Conservation (phyloP, 1,284 basidiomycete genomes). For the Naganishia sp. region DNA sequence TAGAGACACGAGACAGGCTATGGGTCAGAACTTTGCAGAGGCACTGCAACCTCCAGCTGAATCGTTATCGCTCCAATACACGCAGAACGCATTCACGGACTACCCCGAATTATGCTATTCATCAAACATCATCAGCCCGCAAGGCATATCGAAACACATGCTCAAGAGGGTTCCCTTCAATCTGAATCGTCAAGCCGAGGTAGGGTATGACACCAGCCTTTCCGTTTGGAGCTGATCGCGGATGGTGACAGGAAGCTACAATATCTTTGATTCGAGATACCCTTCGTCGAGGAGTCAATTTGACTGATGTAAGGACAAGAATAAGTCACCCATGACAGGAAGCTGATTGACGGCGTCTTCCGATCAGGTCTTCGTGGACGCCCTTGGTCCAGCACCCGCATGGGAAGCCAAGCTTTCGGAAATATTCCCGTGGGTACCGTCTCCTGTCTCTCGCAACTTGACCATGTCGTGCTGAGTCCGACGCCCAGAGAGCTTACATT, state of each 20-base stretch:
- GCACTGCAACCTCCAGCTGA: neutral
- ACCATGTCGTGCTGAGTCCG: neutral
- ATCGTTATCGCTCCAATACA: constrained; percentile 50
- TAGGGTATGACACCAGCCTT: constrained; percentile 24
- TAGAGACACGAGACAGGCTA: constrained; percentile 63
- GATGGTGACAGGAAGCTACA: constrained; percentile 66
- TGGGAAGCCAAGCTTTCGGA: constrained; percentile 79
- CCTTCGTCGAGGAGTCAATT: constrained; percentile 71
- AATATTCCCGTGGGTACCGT: constrained; percentile 63
- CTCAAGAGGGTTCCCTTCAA: constrained; percentile 78
- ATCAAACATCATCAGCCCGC: constrained; percentile 64
- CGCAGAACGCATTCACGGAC: constrained; percentile 44
- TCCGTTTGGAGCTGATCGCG: neutral
- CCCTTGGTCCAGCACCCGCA: constrained; percentile 80
- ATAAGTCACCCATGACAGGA: neutral
- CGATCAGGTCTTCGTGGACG: constrained; percentile 86
- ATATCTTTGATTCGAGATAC: constrained; percentile 82
- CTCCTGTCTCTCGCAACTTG: no score
- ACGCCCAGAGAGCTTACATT: constrained; percentile 47
- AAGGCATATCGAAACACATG: constrained; percentile 91
- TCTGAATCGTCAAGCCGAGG: constrained; percentile 85
- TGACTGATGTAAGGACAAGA: constrained; percentile 68
- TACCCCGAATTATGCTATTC: constrained; percentile 43
- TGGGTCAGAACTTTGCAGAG: constrained; percentile 35
- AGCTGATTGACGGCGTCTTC: constrained; percentile 83